Evolutionary conservation across 2,329 filamentous ascomycete species (phyloP), one percentile per base, ranked within the genome.

Genomic region (Fusarium xylarioides): DNA sequence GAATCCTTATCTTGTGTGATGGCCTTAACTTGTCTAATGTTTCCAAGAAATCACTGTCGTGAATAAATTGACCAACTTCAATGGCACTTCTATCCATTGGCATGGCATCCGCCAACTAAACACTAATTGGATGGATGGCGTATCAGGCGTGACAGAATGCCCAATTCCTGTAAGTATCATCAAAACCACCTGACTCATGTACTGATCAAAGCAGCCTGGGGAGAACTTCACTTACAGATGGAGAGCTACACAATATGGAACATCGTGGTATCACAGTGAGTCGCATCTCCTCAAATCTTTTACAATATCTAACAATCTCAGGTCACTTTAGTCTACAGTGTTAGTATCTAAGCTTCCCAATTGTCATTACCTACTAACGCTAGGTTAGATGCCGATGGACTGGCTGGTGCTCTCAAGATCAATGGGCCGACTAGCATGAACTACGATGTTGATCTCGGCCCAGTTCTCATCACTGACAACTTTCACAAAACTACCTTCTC

Each of bases 231-330:
- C 60, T 8, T 63, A 63, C 38, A 19, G 15, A 4, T 63, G 53
- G 42, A 58, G 43, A 16, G 60, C 60, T 7, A 58, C 54, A 19
- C 52, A 58, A 32, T 63, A 58, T 7, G 60, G 60, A 11, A 46
- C 60, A n/a, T 58, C 52, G 0, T 63, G 60, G 60, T 62, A 62
- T 58, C 59, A 62, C 11, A 62, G 59, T 60, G 21, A 60, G 57
- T 40, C 7, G 6, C 19, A 10, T 4, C 1, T 18, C 15, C 19
- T 28, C 19, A 18, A 26, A 16, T 15, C 0, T 11, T 8, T 10
- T 4, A 18, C 11, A 7, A 5, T 8, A 1, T 11, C 23, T 53
- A 3, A 53, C 8, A 28, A 0, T 28, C 5, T 4, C 15, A 60
- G 57, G 57, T 4, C 57, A 60, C 19, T 60, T 60, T 2, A 60